These are phyloP conservation scores for Dactylonectria macrodidyma DNA, from an alignment of 2,329 filamentous ascomycete genomes.

Conservation along the genomic window DNA sequence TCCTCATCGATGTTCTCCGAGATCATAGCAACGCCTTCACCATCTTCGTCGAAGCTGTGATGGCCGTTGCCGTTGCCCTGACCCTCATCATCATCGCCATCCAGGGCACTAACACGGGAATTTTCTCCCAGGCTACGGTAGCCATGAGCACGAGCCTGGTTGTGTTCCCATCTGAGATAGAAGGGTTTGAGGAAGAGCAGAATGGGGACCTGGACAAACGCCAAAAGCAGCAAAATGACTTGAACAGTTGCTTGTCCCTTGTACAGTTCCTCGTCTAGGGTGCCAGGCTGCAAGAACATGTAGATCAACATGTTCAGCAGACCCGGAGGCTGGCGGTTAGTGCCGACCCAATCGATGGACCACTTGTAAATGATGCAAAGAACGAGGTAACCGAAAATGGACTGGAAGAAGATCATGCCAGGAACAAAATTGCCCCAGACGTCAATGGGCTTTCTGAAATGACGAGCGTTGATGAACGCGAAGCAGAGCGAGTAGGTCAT, in stretches of 20 bases:
- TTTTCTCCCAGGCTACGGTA: conserved; percentile 95
- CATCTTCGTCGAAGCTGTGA: conserved; percentile 73
- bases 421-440: conserved; percentile 98
- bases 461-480: conserved; percentile 91
- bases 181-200: conserved; percentile 96
- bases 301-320: conserved; percentile 99
- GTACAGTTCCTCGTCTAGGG: conserved; percentile 81
- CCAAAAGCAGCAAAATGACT: conserved; percentile 83
- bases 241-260: conserved; percentile 83
- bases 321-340: conserved; percentile 81
- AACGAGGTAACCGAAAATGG: conserved; percentile 97
- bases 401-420: conserved; percentile 99
- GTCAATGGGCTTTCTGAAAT: conserved; percentile 95
- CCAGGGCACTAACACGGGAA: conserved; percentile 88
- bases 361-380: conserved; percentile 98
- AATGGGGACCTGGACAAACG: conserved; percentile 88
- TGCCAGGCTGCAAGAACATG: conserved; percentile 96
- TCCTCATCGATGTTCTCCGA: conserved; percentile 88
- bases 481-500: conserved; percentile 99
- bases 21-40: conserved; percentile 89
- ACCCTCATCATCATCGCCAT: conserved; percentile 83
- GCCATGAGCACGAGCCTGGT: conserved; percentile 86
- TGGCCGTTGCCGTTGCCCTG: conserved; percentile 72
- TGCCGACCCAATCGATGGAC: conserved; percentile 84
- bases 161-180: conserved; percentile 95